phyloP scores from a whole-genome alignment of 352 stramenopile genomes.

The Aphanomyces stellatus region DNA sequence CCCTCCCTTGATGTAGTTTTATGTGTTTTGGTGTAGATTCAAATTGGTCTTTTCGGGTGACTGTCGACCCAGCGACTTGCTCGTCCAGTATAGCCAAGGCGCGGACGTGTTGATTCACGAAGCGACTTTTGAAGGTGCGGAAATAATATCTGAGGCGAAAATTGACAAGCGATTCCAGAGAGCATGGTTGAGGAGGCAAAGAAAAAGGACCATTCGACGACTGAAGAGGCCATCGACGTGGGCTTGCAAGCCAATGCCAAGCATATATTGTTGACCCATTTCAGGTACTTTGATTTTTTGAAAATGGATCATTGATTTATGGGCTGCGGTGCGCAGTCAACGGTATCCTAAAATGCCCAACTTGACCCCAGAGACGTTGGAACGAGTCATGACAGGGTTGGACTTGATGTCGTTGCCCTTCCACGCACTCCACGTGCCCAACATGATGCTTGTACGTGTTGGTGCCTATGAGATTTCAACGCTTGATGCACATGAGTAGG shows the following conservation, averaged over 20 bases:
- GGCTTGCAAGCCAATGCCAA: constrained; percentile 67
- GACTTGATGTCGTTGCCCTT: constrained; percentile 72
- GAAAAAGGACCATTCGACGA: constrained; percentile 93
- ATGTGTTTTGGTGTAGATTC: constrained; percentile 27
- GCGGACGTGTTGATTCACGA: constrained; percentile 94
- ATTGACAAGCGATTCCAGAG: too few relatives aligned
- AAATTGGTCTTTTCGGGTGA: constrained; percentile 93
- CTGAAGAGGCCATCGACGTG: constrained; percentile 86
- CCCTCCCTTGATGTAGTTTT: background rate
- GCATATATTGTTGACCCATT: constrained; percentile 94
- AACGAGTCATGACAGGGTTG: constrained; percentile 54
- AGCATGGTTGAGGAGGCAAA: constrained; percentile 87
- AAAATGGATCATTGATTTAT: background rate
- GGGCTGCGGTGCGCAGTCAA: constrained; percentile 31
- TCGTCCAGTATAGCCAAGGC: constrained; percentile 43
- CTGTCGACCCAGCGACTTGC: constrained; percentile 80
- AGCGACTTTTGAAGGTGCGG: constrained; percentile 89
- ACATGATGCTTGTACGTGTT: constrained; percentile 40
- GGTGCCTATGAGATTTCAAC: background rate
- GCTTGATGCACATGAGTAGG: background rate
- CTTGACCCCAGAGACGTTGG: constrained; percentile 27
- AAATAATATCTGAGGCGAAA: too few relatives aligned
- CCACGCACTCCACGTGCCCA: constrained; percentile 44
- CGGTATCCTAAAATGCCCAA: constrained; percentile 71
- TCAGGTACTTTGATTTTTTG: constrained; percentile 52